Conservation (phyloP, 2,329 filamentous ascomycete genomes). For the Fusarium sp. region DNA sequence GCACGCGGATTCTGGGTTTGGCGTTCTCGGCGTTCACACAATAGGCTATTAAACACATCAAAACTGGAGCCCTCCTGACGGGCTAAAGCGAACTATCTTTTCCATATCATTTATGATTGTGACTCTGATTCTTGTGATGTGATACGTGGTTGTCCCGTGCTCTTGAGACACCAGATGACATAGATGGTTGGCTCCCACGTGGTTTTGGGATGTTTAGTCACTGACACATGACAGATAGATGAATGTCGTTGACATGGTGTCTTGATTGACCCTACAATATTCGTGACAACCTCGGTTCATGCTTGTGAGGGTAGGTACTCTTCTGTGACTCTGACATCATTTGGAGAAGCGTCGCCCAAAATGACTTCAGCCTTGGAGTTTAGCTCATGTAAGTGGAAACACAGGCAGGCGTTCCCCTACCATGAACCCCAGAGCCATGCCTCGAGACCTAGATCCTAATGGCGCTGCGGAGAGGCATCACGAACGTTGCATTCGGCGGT, state of each 20-base stretch:
- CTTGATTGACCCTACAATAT: background rate
- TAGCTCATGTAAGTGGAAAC: background rate
- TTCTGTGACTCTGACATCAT: too few relatives aligned
- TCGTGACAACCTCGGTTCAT: background rate
- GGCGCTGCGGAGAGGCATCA: too few relatives aligned
- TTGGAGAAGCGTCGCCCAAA: background rate
- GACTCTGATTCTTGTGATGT: background rate
- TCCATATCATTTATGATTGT: background rate
- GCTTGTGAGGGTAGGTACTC: background rate
- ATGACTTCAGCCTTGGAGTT: background rate
- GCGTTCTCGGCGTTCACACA: conserved; percentile 37
- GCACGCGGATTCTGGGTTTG: conserved; percentile 23
- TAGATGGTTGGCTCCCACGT: conserved; percentile 6
- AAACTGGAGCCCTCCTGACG: conserved; percentile 10
- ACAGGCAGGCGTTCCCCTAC: background rate
- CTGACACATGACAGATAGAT: background rate
- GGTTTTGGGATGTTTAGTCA: background rate
- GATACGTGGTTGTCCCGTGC: background rate
- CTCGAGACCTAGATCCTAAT: too few relatives aligned
- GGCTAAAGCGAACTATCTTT: background rate
- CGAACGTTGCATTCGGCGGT: too few relatives aligned
- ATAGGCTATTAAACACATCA: conserved; percentile 13
- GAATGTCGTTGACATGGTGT: background rate
- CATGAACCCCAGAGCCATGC: too few relatives aligned
- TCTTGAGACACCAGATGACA: conserved; percentile 13